These are phyloP conservation scores for Yamadazyma friedrichii DNA, from an alignment of 1,139 yeast species.

Conservation along the genomic window DNA sequence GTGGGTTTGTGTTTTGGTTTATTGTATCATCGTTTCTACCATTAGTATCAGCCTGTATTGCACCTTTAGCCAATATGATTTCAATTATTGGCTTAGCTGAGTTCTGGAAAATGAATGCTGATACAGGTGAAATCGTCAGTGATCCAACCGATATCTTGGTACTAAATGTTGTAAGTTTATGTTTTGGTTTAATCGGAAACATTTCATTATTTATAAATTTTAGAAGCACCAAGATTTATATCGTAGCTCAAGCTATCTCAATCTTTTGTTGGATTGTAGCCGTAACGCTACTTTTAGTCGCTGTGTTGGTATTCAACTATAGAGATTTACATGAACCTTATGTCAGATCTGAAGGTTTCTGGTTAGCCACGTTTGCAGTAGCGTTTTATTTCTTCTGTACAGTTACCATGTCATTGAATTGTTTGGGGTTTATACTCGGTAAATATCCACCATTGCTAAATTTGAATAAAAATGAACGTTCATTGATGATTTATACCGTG, in stretches of 20 bases:
- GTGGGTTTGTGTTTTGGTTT: conserved; percentile 55
- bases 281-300: conserved; percentile 47
- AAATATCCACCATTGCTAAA: conserved; percentile 72
- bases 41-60: conserved; percentile 69
- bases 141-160: conserved; percentile 45
- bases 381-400: conserved; percentile 59
- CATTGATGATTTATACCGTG: conserved; percentile 68
- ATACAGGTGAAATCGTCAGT: conserved; percentile 21
- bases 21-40: conserved; percentile 66
- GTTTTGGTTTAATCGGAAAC: conserved; percentile 66
- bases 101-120: conserved; percentile 52
- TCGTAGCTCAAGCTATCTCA: conserved; percentile 58
- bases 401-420: conserved; percentile 52
- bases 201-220: conserved; percentile 65
- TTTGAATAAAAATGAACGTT: conserved; percentile 63
- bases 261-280: conserved; percentile 66
- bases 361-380: conserved; percentile 71
- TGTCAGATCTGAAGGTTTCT: conserved; percentile 61
- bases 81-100: conserved; percentile 72
- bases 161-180: conserved; percentile 61
- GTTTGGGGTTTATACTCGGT: conserved; percentile 53
- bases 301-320: conserved; percentile 36
- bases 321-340: conserved; percentile 17
- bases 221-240: conserved; percentile 54
- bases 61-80: conserved; percentile 73